Base-by-base conservation (phyloP, 1,284 basidiomycete species). In the Sporisorium reilianum region DNA sequence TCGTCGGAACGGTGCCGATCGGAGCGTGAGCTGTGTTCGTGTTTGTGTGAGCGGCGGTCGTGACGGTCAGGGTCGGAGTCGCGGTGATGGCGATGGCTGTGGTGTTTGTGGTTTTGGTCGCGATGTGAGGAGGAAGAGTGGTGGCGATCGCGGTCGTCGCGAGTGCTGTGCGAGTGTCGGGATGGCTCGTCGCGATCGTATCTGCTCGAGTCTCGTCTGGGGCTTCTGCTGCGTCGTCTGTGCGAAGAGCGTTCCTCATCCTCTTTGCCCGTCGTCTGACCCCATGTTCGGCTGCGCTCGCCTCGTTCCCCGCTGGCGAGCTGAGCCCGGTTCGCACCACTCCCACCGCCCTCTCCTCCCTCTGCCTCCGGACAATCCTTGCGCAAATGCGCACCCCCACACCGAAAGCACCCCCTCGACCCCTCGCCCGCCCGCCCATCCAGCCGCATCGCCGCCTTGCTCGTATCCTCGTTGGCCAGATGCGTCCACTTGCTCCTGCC, bases 381-480 rank as follows among this genome's bases (percentile, higher is more conserved):
- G 57, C 80, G 83, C 64, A 81, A 64, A 71, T 85, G 80, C 20
- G 70, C 64, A 0, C 78, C 81, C 2, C 85, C 85, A 42, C 95
- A 98, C 51, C 90, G 85, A 88, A 95, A 98, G 85, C 96, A 98
- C 0, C 93, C 93, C 14, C 11, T 88, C 88, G 36, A 38, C 9
- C 36, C 1, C 86, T 87, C 34, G 89, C 88, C 0, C 87, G 87
- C 89, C 88, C 0, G 87, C 87, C 5, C 45, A 56, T 28, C 64
- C 26, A 57, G 87, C 87, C 48, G 67, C 57, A 49, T 55, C 48
- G 23, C 49, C 2, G 32, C 25, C 55, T 72, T 79, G 48, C 42
- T 93, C 1, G 96, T 99, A 85, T 99, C 96, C 87, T 99, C 93
- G 81, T 95, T 94, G 42, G 94, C 86, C 76, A 99, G 87, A 86